Percentiles rank a stretch among this genome's conserved stretches.
Evolutionary conservation across 352 stramenopile genomes (phyloP).

Genomic region (Phytophthora sp.): DNA sequence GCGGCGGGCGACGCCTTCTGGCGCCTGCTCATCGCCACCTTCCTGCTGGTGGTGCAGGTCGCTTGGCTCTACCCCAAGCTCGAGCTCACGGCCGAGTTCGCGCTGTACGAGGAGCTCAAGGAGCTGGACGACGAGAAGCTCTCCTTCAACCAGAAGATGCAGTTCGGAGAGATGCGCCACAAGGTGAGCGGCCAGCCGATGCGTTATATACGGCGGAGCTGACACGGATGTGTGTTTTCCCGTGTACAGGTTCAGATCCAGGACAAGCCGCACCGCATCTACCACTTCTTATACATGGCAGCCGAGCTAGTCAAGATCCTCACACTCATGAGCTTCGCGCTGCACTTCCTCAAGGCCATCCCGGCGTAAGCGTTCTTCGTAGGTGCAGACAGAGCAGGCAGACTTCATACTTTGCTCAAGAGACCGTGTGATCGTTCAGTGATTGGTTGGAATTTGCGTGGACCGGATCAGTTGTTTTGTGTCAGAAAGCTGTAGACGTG

Average conservation of each 20-base stretch:
- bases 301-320: conserved; percentile 55
- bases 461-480: conserved; percentile 16
- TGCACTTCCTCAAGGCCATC: conserved; percentile 58
- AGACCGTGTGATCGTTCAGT: conserved; percentile 24
- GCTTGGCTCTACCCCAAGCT: conserved; percentile 61
- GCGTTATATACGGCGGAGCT: too few species aligned
- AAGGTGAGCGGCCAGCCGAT: too few species aligned
- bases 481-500: conserved; percentile 1
- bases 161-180: conserved; percentile 58
- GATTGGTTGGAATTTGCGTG: conserved; percentile 36
- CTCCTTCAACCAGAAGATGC: conserved; percentile 67
- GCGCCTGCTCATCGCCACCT: conserved; percentile 39
- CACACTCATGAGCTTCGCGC: conserved; percentile 49
- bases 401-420: conserved; percentile 30
- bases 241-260: too few species aligned
- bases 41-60: conserved; percentile 50
- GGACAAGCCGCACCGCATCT: conserved; percentile 38
- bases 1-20: conserved; percentile 33
- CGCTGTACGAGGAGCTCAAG: conserved; percentile 63
- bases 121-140: conserved; percentile 53
- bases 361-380: conserved; percentile 13
- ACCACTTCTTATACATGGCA: conserved; percentile 57
- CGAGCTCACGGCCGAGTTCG: conserved; percentile 56
- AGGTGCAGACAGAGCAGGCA: conserved; percentile 1
- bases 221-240: too few species aligned